These are phyloP conservation scores for Combretum micranthum DNA, from an alignment of 345 rosid genomes.

Conservation along the genomic window DNA sequence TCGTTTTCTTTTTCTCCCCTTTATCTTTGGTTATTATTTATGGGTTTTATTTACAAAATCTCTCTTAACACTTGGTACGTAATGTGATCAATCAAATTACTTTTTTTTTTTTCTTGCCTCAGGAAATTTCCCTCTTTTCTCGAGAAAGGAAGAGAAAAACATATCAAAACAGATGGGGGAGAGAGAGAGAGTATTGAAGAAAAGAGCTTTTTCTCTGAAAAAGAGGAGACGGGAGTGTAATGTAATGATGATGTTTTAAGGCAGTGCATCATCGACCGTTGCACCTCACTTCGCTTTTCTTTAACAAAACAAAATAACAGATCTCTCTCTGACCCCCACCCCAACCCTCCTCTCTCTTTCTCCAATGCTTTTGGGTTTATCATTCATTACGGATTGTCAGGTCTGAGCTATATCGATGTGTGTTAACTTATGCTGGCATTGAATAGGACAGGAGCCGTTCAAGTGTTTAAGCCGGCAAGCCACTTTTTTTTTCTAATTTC, in stretches of 20 bases:
- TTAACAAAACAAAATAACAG: too few relatives aligned
- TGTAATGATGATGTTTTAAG: background rate
- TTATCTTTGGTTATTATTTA: too few relatives aligned
- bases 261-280: constrained; percentile 7
- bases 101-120: background rate
- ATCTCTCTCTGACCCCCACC: too few relatives aligned
- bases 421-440: too few relatives aligned
- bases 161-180: background rate
- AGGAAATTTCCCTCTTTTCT: constrained; percentile 7
- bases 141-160: background rate
- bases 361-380: too few relatives aligned
- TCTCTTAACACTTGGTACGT: too few relatives aligned
- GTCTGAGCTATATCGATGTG: too few relatives aligned
- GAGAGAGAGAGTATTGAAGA: background rate
- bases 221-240: background rate
- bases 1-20: background rate
- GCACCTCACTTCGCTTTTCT: constrained; percentile 2
- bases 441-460: too few relatives aligned
- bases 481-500: too few relatives aligned
- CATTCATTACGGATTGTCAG: too few relatives aligned
- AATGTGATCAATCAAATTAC: too few relatives aligned
- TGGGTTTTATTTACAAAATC: background rate
- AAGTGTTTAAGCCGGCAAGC: too few relatives aligned
- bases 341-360: background rate
- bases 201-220: constrained; percentile 9